These are phyloP conservation scores for Colletotrichum horii DNA, from an alignment of 2,329 filamentous ascomycete genomes.

Conservation along the genomic window DNA sequence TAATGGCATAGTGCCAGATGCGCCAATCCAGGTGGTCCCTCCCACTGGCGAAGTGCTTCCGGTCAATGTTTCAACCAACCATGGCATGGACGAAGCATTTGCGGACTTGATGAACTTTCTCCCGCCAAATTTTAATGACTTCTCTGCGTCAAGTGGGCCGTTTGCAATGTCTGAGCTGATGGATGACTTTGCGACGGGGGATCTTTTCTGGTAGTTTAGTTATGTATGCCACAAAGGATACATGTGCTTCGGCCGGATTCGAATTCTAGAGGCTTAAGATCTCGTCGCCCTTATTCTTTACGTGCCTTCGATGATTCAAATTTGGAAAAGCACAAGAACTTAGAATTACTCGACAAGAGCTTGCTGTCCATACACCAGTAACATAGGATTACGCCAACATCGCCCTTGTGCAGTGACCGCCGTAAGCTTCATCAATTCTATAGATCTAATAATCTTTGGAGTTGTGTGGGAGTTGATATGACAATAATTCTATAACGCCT, in stretches of 20 bases:
- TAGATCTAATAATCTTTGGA: no score
- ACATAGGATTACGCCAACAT: background rate
- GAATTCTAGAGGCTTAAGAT: background rate
- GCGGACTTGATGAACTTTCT: background rate
- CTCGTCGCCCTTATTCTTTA: background rate
- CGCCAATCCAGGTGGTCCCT: background rate
- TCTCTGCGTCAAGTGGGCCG: background rate
- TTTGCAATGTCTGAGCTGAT: slow-evolving; percentile 11
- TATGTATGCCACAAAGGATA: background rate
- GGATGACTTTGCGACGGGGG: slow-evolving; percentile 2
- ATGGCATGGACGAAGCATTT: background rate
- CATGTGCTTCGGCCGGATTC: background rate
- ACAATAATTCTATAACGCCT: background rate
- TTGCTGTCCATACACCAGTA: background rate
- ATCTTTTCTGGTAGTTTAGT: slow-evolving; percentile 11
- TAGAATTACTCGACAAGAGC: background rate
- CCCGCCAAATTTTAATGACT: slow-evolving; percentile 6
- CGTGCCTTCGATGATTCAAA: background rate
- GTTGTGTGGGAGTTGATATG: no score
- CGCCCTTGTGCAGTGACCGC: background rate
- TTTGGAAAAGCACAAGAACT: background rate
- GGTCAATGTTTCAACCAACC: background rate
- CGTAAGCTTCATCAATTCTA: no score
- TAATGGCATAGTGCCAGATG: no score
- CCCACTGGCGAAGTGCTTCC: background rate